Evolutionary conservation across 257 asterid genomes (phyloP), one percentile per base, ranked within the genome.

Genomic region (Scutellaria minor): DNA sequence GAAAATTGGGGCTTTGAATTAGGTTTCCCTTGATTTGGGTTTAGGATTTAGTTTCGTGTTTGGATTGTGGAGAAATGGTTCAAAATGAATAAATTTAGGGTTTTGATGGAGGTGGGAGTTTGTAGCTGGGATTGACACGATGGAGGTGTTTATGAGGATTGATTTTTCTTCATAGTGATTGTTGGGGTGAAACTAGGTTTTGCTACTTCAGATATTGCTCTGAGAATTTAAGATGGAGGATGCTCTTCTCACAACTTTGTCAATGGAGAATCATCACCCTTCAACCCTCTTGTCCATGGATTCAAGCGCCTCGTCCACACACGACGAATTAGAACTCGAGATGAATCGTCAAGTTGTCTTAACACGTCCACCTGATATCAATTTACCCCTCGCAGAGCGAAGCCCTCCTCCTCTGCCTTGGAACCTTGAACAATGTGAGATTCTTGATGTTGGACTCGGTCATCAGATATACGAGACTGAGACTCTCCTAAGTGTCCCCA

Each of bases 281-380:
- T 93, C 96, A 55, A 91, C 97, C 80, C 88, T 84, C 41, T 79
- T 93, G 67, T 91, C 98, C 72, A 93, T 93, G 96, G 98, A 91
- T 83, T 91, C 96, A 57, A 92, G 95, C 64, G 96, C 92, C 57
- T 85, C 96, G 5, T 85, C 96, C 0, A 75, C 96, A 1, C 98
- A 92, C 48, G 92, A 84, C 35, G 97, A 90, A 14, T 75, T 92
- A 40, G 93, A 88, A 79, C 90, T 90, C 4, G 96, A 92, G 73
- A 90, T 88, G 96, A 90, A 81, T 60, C 86, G 90, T 51, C 95
- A 86, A 46, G 78, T 88, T 27, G 64, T 84, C 31, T 72, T 89
- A 74, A 76, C 92, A 41, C 88, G 96, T 24, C 96, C 98, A 5
- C 98, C 98, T 11, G 98, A 92, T 71, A 92, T 92, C 84, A 92